A percentile compares a stretch with the other conserved stretches of the same genome.
Conservation (phyloP, 1,139 yeast genomes). For the Kazachstania sp. region DNA sequence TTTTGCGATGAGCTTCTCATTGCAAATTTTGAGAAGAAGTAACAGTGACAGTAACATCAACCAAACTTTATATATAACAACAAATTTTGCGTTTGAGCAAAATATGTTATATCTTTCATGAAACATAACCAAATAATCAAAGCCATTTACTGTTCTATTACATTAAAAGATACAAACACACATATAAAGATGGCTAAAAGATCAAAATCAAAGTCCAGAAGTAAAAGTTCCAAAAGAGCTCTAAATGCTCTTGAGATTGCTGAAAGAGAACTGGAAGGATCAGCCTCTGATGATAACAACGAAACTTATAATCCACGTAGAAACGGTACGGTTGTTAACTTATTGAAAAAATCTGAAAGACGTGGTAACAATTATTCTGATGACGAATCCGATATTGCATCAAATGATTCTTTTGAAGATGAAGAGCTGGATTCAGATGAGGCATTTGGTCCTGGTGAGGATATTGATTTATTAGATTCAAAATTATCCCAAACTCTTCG, state of each 20-base stretch:
- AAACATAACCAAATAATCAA: neutral
- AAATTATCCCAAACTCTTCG: slow-evolving; percentile 62
- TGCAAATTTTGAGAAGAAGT: too few relatives aligned
- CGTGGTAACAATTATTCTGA: slow-evolving; percentile 16
- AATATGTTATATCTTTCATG: neutral
- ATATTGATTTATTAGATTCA: slow-evolving; percentile 56
- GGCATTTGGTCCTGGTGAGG: slow-evolving; percentile 70
- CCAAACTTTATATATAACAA: too few relatives aligned
- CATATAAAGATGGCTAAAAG: slow-evolving; percentile 27
- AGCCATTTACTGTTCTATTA: neutral
- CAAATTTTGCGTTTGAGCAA: too few relatives aligned
- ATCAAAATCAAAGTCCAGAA: slow-evolving; percentile 24
- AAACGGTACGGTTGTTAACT: slow-evolving; percentile 34
- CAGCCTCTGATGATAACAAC: slow-evolving; percentile 31
- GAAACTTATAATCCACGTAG: slow-evolving; percentile 27
- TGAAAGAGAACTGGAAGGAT: slow-evolving; percentile 33
- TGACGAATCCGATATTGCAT: slow-evolving; percentile 30
- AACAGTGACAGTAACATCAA: too few relatives aligned
- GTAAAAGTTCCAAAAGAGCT: slow-evolving; percentile 30
- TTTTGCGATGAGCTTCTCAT: too few relatives aligned
- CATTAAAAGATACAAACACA: neutral
- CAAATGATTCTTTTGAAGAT: slow-evolving; percentile 45
- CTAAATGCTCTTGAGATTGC: slow-evolving; percentile 47
- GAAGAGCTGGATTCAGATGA: slow-evolving; percentile 73
- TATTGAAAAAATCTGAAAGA: slow-evolving; percentile 26